These are phyloP conservation scores for Ceratobasidium sp. DNA, from an alignment of 1,284 basidiomycete genomes.

Conservation along the genomic window DNA sequence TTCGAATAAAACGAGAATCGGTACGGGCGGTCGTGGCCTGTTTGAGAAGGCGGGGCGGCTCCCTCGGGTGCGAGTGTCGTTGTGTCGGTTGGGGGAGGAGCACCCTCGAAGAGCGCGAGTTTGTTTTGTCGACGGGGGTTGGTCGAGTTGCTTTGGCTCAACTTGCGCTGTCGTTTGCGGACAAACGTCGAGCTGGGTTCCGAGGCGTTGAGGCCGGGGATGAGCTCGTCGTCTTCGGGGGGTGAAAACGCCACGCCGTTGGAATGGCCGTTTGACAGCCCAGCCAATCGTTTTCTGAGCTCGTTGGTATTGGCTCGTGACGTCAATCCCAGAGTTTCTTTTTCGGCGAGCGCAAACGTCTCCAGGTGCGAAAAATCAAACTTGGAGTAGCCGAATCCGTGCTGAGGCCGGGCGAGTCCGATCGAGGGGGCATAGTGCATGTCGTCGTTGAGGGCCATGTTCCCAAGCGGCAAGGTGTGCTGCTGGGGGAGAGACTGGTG, in stretches of 20 bases:
- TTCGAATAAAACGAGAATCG: slow-evolving; percentile 99
- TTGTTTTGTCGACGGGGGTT: slow-evolving; percentile 71
- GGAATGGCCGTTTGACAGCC: slow-evolving; percentile 5
- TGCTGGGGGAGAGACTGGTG: slow-evolving; percentile 14
- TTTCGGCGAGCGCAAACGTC: slow-evolving; percentile 77
- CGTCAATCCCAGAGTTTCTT: slow-evolving; percentile 58
- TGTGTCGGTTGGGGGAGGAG: slow-evolving; percentile 51
- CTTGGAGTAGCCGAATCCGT: slow-evolving; percentile 52
- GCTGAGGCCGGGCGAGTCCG: slow-evolving; percentile 47
- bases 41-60: slow-evolving; percentile 44
- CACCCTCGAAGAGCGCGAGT: slow-evolving; percentile 88
- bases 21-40: slow-evolving; percentile 88
- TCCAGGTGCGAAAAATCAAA: slow-evolving; percentile 87
- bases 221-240: slow-evolving; percentile 37
- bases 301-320: slow-evolving; percentile 48
- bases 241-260: slow-evolving; percentile 32
- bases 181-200: slow-evolving; percentile 47
- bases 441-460: slow-evolving; percentile 46
- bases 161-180: slow-evolving; percentile 73
- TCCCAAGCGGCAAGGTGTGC: slow-evolving; percentile 40
- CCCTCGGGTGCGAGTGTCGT: slow-evolving; percentile 35
- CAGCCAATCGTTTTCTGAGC: slow-evolving; percentile 44
- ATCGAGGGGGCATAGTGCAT: slow-evolving; percentile 68
- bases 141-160: slow-evolving; percentile 75
- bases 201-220: slow-evolving; percentile 44